Conservation (phyloP, 352 stramenopile species). For the Phytopythium kandeliae region DNA sequence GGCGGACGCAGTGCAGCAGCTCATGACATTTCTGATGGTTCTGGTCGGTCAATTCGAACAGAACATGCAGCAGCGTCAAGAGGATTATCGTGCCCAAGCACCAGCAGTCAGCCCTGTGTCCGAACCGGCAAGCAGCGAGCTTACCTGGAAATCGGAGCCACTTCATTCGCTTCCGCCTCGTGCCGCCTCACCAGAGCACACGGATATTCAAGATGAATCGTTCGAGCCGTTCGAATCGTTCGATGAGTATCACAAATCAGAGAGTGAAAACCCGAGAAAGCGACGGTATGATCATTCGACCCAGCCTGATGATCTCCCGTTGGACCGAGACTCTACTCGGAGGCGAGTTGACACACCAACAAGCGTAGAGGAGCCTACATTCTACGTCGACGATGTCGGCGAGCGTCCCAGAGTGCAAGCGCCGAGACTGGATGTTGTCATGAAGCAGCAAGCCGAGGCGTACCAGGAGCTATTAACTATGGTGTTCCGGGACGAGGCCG, state of each 20-base stretch:
- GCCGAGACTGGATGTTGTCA: slow-evolving; percentile 23
- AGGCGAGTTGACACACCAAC: slow-evolving; percentile 2
- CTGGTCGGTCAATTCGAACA: slow-evolving; percentile 29
- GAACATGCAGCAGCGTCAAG: slow-evolving; percentile 6
- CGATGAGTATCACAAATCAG: background rate
- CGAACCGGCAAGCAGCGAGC: background rate
- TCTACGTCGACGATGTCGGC: slow-evolving; percentile 49
- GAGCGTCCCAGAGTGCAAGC: slow-evolving; percentile 14
- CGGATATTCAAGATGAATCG: slow-evolving; percentile 1
- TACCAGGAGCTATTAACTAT: slow-evolving; percentile 61
- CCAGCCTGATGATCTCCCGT: background rate
- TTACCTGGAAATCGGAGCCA: background rate
- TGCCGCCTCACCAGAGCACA: background rate
- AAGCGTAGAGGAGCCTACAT: slow-evolving; percentile 11
- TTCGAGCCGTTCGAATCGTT: slow-evolving; percentile 6
- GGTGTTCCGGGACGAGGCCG: slow-evolving; percentile 38
- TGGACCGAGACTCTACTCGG: background rate
- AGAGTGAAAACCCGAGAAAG: background rate
- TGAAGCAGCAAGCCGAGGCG: slow-evolving; percentile 38
- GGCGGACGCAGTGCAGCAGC: slow-evolving; percentile 29
- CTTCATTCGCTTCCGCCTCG: background rate
- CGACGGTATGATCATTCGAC: background rate
- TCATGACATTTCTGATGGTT: slow-evolving; percentile 38
- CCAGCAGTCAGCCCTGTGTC: background rate
- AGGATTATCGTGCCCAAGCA: background rate